Evolutionary conservation across 352 stramenopile species (phyloP), one percentile per base, ranked within the genome.

Genomic region (Phytophthora capsici): DNA sequence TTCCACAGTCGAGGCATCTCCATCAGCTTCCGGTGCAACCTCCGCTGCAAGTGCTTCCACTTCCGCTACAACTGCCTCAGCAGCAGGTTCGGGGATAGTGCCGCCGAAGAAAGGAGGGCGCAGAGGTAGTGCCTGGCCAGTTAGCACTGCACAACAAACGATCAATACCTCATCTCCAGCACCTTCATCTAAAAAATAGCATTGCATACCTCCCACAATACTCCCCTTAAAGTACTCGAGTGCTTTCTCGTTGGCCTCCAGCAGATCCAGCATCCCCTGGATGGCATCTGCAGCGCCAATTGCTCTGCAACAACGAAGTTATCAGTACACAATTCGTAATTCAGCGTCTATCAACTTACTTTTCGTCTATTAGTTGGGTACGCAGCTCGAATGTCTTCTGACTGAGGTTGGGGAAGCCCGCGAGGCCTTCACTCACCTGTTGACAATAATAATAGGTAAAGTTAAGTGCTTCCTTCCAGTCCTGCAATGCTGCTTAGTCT

Each of bases 191-290:
- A 9, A 13, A 23, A 25, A 46, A 4, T 14, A 48, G 32, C 37
- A 55, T 45, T 65, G 14, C 28, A 34, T 44, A 92, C 84, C 79
- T 64, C 69, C 61, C 2, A 89, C 78, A 20, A 90, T 83, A 62
- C 66, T 81, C 14, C 58, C 64, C 34, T 92, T 90, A 57, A 92
- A 92, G 53, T 85, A 89, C 66, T 73, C 66, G 17, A 80, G 58
- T 41, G 79, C 84, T 30, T 72, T 69, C 2, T 56, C 38, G 19
- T 86, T 81, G 41, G 57, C 57, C 54, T 76, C 63, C 3, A 92
- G 60, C 47, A 92, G 57, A 25, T 75, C 48, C 45, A 90, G 66
- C 56, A 81, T 66, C 5, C 67, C 60, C 28, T 72, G 43, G 17
- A 92, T 83, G 17, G 80, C 77, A 14, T 66, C 60, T 19, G 84